These are phyloP conservation scores for Aureobasidium melanogenum DNA, from an alignment of 2,329 filamentous ascomycete species.

Conservation along the genomic window DNA sequence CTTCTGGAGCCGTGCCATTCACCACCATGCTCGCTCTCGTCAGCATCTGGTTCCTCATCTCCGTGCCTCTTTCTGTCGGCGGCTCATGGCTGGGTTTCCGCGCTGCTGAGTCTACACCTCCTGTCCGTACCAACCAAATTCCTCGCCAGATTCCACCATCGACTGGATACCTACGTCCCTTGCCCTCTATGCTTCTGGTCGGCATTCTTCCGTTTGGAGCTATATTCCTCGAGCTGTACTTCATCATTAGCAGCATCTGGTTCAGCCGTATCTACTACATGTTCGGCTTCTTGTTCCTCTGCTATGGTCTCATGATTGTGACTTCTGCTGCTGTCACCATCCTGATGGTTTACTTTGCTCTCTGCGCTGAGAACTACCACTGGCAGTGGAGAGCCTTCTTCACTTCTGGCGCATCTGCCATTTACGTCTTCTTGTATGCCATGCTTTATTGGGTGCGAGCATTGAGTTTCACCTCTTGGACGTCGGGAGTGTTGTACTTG, in stretches of 20 bases:
- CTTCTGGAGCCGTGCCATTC: constrained; percentile 90
- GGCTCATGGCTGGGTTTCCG: constrained; percentile 94
- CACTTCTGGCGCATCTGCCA: constrained; percentile 80
- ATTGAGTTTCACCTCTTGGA: constrained; percentile 73
- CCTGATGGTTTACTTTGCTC: constrained; percentile 88
- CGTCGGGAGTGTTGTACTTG: constrained; percentile 82
- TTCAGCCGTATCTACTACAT: constrained; percentile 99
- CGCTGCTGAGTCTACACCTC: constrained; percentile 56
- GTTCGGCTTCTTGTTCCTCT: constrained; percentile 98
- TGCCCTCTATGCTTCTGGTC: constrained; percentile 86
- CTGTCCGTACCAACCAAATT: constrained; percentile 94
- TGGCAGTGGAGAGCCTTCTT: constrained; percentile 98
- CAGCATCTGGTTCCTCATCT: constrained; percentile 94
- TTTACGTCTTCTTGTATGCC: constrained; percentile 87
- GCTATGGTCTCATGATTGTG: constrained; percentile 94
- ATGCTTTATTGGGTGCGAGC: constrained; percentile 86
- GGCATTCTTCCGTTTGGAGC: constrained; percentile 90
- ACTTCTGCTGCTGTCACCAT: constrained; percentile 89
- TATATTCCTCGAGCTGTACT: constrained; percentile 97
- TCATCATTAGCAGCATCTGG: constrained; percentile 99
- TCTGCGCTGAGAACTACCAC: constrained; percentile 95
- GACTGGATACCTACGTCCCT: constrained; percentile 70
- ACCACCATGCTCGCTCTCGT: constrained; percentile 93
- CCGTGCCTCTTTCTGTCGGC: constrained; percentile 77
- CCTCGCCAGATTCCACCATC: constrained; percentile 88